Evolutionary conservation across 441 rosid genomes (phyloP), one percentile per base, ranked within the genome.

Genomic region (Bocquillonia castaneifolia): DNA sequence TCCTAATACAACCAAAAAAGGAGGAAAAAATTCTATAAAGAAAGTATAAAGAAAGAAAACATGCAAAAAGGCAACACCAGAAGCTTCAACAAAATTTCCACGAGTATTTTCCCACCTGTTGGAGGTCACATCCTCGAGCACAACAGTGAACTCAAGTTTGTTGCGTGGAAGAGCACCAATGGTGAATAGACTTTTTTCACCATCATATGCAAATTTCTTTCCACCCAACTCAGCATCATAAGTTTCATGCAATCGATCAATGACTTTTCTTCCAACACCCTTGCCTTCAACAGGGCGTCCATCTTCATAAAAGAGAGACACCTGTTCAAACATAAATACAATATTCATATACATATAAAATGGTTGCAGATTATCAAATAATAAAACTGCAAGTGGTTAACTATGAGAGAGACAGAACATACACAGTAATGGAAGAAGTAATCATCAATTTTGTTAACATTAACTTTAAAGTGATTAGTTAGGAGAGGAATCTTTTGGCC

Each of bases 391-490:
- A 10, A 6, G 0, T 20, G 13, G 54, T 10, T 22, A n/a, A 32
- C 6, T 10, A 3, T 39, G 8, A 57, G 12, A 22, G 14, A 39
- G 15, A 15, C 10, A 26, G 54, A 47, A 63, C 82, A 36, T 82
- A 86, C 91, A 70, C 79, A 74, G 62, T 82, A 86, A 25, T 82
- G 90, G 57, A 71, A 82, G 73, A 86, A 84, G 29, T 81, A 70
- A 6, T 80, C 86, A 0, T 82, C 84, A 5, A 69, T 60, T 57
- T 79, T 82, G 28, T 79, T 61, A 8, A 86, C 82, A 67, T 81
- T 84, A 20, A 84, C 91, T 81, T 84, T 79, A 52, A 86, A 86
- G 73, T 86, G 91, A 69, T 86, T 82, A 3, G 91, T 84, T 0
- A 82, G 62, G 13, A 86, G 14, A 15, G 71, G 7, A 31, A 81